Base-by-base conservation (phyloP, 768 basidiomycete genomes). In the Tylopilus rubrobrunneus region DNA sequence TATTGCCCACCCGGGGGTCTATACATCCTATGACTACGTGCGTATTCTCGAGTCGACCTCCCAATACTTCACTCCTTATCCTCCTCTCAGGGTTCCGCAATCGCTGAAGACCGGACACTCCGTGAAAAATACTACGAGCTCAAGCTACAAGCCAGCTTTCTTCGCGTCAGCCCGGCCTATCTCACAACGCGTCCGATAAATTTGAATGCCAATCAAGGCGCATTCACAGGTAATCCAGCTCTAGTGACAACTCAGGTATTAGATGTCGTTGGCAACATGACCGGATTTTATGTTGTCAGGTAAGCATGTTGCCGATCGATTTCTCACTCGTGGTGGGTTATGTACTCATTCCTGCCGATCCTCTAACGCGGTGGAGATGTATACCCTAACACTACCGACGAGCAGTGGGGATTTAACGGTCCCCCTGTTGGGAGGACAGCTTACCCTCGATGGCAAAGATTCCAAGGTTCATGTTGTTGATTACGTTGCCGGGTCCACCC, bases 1-100 rank as follows among this genome's bases (percentile, higher is more conserved):
- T 40, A 81, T 81, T 1, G 67, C 79, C 1, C 75, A 79, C 58
- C 82, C 83, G 4, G 81, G 80, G 1, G 78, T 77, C 49, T 82
- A 83, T 58, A 76, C 78, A 1, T 82, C 81, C 11, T 86, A 85
- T 59, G 84, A 85, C 58, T 85, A 85, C 53, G 82, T 68, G 41
- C 33, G 66, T 47, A 31, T 15, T 17, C 36, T 28, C 15, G 1
- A 7, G 29, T 34, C 39, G 23, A 46, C 19, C 8, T 5, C 34
- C 40, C 14, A 9, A 5, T 45, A 4, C 27, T 34, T 43, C 27
- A 21, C 21, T 10, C 23, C 44, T 53, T n/a, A 58, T 27, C 37
- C 41, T 23, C 33, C 10, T 33, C 45, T 6, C 40, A 79, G 78
- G 79, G 78, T 7, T 68, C 76, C 5, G 76, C 77, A 5, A 78